Conservation (phyloP, 306 rosid species). For the Begonia masoniana region DNA sequence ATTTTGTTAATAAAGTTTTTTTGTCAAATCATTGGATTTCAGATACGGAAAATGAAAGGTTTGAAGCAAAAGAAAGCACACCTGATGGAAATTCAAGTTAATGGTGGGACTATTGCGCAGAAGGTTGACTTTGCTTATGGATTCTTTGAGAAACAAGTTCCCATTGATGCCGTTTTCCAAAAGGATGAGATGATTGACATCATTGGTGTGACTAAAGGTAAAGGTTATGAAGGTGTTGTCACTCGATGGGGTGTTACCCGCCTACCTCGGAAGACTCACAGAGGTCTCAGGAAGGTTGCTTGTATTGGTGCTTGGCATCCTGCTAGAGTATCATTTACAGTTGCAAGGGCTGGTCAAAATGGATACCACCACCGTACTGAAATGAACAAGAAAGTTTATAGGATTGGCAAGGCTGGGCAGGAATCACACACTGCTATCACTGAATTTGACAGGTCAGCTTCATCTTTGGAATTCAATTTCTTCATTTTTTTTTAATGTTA, state of each 20-base stretch:
- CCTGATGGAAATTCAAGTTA: constrained; percentile 64
- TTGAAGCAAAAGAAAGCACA: constrained; percentile 77
- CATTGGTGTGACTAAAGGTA: constrained; percentile 67
- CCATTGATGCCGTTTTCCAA: constrained; percentile 67
- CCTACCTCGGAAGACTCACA: constrained; percentile 67
- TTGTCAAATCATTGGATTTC: constrained; percentile 10
- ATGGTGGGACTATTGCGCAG: constrained; percentile 47
- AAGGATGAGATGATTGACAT: constrained; percentile 76
- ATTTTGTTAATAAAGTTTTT: no score
- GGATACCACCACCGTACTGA: constrained; percentile 70
- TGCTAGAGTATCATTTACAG: constrained; percentile 70
- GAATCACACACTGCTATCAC: constrained; percentile 45
- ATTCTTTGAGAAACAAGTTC: constrained; percentile 66
- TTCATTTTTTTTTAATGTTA: no score
- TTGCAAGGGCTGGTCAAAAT: constrained; percentile 74
- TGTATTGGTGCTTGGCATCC: constrained; percentile 90
- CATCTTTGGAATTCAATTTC: no score
- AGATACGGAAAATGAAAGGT: constrained; percentile 58
- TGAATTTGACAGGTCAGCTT: constrained; percentile 42
- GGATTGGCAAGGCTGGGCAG: constrained; percentile 47
- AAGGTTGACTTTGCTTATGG: constrained; percentile 52
- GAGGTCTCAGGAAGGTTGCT: constrained; percentile 67
- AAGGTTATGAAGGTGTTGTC: constrained; percentile 72
- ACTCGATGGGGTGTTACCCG: constrained; percentile 82
- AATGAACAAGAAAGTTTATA: constrained; percentile 61